A percentile compares a stretch with the other conserved stretches of the same genome.
Evolutionary conservation across 345 rosid species (phyloP).

Genomic region (Salix exigua): DNA sequence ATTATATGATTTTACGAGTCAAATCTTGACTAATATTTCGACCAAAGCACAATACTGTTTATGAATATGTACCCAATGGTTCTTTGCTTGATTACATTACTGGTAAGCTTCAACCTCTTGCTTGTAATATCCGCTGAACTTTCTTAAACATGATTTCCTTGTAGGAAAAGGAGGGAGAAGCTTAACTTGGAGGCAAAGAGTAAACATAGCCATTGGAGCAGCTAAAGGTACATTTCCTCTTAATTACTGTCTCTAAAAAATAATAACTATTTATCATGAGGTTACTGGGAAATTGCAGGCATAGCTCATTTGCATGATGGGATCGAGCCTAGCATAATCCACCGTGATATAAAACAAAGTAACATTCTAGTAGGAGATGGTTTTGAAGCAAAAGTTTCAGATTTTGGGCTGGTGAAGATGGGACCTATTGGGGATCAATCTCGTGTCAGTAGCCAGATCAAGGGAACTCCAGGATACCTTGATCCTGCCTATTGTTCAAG

Average conservation of each 20-base stretch:
- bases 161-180: slow-evolving; percentile 43
- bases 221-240: no score
- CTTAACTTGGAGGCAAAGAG: no score
- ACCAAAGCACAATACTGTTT: no score
- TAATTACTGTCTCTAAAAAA: no score
- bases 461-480: slow-evolving; percentile 65
- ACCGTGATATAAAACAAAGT: slow-evolving; percentile 54
- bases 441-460: slow-evolving; percentile 55
- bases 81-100: slow-evolving; percentile 55
- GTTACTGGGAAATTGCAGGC: no score
- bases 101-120: slow-evolving; percentile 24
- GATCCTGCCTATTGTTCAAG: slow-evolving; percentile 62
- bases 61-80: slow-evolving; percentile 54
- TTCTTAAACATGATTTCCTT: background rate
- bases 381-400: slow-evolving; percentile 55
- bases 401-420: slow-evolving; percentile 49
- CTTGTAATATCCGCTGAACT: background rate
- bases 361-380: slow-evolving; percentile 53
- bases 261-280: no score
- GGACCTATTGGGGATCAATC: slow-evolving; percentile 57
- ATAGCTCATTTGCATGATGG: no score
- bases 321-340: slow-evolving; percentile 53
- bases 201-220: no score
- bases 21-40: no score
- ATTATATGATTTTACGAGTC: no score